Evolutionary conservation across 257 asterid genomes (phyloP), one percentile per base, ranked within the genome.

Genomic region (Rubia yunnanensis): DNA sequence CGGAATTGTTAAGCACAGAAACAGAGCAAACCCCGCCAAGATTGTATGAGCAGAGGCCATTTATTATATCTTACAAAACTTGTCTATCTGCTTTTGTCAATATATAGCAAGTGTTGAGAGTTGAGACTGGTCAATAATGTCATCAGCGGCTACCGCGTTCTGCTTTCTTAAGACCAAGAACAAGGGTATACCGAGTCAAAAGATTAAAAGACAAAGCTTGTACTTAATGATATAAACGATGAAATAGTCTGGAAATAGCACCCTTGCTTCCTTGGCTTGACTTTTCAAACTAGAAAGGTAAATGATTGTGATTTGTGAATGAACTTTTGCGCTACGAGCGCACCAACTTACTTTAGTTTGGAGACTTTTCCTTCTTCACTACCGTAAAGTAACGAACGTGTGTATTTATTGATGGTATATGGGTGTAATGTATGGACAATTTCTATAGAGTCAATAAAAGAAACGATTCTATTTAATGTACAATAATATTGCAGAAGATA

Each of bases 21-120:
- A 54, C 62, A 64, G n/a, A 76, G 18, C 22, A 69, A 10, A 15
- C 23, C 36, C 24, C 55, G 60, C 10, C 14, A 60, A 60, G 13
- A 39, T 64, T 28, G 3, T 44, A 15, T 15, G 20, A 44, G 7
- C 50, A 44, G 20, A 15, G n/a, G 52, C 17, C 34, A 50, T 50
- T 50, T n/a, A 8, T 49, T 20, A 17, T 18, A 17, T 3, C 14
- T 46, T 4, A 5, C 7, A 15, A 46, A 53, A 3, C 1, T 7
- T 20, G 27, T 20, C 39, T 4, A 8, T 35, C 9, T 18, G 23
- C 56, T 18, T 6, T 50, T 24, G 27, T n/a, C 20, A 18, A 22
- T 53, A 53, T n/a, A 53, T 53, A 53, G 58, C 5, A 53, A 53
- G 27, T 53, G 58, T 23, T 8, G 50, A 15, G 46, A 44, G 49